phyloP scores from a whole-genome alignment of 176 grass and related monocot genomes.

The Rhynchospora tenuis region DNA sequence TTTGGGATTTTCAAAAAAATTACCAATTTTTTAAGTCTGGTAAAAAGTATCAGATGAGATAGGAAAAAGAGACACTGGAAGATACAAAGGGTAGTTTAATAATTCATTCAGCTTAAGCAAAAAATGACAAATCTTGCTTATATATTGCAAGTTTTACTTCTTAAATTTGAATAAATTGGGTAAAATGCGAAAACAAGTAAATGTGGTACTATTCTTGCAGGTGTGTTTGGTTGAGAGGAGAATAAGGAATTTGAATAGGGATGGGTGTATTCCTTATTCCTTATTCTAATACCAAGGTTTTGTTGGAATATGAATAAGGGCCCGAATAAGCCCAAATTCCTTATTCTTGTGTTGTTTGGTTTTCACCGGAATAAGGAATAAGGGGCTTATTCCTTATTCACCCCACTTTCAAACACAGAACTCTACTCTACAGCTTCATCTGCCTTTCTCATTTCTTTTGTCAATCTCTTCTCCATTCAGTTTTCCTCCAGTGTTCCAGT shows the following conservation, averaged over 20 bases:
- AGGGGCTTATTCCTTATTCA: no score
- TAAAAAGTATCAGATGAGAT: background rate
- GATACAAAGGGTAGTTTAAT: no score
- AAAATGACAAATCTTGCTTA: background rate
- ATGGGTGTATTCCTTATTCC: no score
- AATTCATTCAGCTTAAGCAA: constrained; percentile 4
- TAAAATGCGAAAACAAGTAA: background rate
- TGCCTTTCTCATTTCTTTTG: background rate
- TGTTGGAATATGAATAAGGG: no score
- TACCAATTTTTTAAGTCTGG: background rate
- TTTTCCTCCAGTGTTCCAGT: background rate
- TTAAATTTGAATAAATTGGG: background rate
- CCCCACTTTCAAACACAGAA: no score
- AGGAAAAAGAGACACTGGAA: no score
- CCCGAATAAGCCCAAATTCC: no score
- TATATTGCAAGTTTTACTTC: background rate
- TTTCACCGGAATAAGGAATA: no score
- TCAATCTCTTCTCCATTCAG: background rate
- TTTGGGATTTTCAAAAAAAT: background rate
- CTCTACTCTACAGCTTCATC: background rate
- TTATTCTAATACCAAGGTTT: no score
- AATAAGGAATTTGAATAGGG: no score
- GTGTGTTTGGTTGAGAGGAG: no score
- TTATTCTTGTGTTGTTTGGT: no score
- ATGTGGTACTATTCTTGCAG: background rate